Base-by-base conservation (phyloP, 208 protist species). In the Leishmania arabica region DNA sequence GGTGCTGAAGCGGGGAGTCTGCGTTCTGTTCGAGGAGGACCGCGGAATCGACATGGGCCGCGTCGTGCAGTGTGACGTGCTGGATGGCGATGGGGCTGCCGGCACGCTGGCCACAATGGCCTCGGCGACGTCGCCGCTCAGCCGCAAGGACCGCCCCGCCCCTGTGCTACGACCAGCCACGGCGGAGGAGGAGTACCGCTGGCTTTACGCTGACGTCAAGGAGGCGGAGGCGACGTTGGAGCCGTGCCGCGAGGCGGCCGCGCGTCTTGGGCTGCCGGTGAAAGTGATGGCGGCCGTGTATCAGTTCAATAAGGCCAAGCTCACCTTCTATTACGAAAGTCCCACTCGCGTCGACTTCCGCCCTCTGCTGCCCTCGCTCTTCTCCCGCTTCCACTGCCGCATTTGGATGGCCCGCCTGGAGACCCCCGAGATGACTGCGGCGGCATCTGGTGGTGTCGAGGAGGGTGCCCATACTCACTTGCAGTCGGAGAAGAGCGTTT, bases 241-340 rank as follows among this genome's bases (percentile, higher is more conserved):
- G 73, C 86, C 86, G 75, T 96, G 91, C 80, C 86, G 88, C 24
- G 88, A 84, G 54, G 90, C 86, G 2, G 93, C 87, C 19, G 78
- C 78, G 51, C 78, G 89, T 49, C 83, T 92, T 27, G 70, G 83
- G 4, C 85, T 97, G 47, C 90, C 86, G 17, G 89, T 97, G 79
- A 81, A 64, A 53, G 83, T 97, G 34, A 86, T 93, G 2, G 88
- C 75, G 5, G 93, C 94, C n/a, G 91, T 89, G n/a, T 97, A 95
- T 75, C 93, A 97, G 87, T 97, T 95, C 87, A 93, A 97, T 81
- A 89, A 85, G 60, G 84, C 95, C 53, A 97, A 98, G 86, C 83
- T 97, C 45, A 97, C 92, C 62, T 95, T 97, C 80, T 91, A 92
- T 75, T 97, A 98, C 84, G 88, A 91, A 73, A 94, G 90, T 79